Conservation (phyloP, 2,329 filamentous ascomycete species). For the Monilinia vaccinii-corymbosi region DNA sequence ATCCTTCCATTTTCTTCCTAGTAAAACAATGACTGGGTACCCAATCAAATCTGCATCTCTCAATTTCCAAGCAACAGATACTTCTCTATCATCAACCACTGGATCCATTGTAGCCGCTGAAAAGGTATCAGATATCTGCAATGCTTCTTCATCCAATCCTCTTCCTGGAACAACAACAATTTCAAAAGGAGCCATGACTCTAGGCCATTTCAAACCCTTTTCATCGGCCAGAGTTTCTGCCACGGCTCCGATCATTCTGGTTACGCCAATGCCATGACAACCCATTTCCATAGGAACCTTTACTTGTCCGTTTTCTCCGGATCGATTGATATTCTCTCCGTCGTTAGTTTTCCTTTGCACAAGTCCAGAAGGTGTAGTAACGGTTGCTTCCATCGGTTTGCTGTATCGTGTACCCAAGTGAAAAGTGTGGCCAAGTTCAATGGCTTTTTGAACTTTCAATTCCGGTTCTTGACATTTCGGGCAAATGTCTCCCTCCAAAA, state of each 20-base stretch:
- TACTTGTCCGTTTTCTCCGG: background rate
- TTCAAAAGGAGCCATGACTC: conserved; percentile 77
- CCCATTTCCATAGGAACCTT: conserved; percentile 74
- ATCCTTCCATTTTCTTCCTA: conserved; percentile 60
- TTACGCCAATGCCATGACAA: conserved; percentile 91
- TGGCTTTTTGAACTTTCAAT: conserved; percentile 59
- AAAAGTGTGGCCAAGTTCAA: conserved; percentile 94
- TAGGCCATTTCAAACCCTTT: conserved; percentile 79
- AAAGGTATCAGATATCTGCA: conserved; percentile 56
- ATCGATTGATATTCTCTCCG: background rate
- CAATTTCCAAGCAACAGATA: conserved; percentile 73
- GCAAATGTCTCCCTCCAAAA: conserved; percentile 61
- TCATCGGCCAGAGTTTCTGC: conserved; percentile 66
- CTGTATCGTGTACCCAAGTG: conserved; percentile 87
- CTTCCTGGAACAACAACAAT: conserved; percentile 53
- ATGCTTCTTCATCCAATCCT: conserved; percentile 39
- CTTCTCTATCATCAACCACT: conserved; percentile 64
- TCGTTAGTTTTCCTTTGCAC: conserved; percentile 13
- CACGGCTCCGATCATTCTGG: conserved; percentile 78
- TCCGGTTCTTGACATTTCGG: conserved; percentile 56
- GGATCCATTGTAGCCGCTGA: conserved; percentile 42
- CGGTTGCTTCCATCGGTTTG: conserved; percentile 56
- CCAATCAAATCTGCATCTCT: conserved; percentile 83
- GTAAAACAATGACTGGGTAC: conserved; percentile 72
- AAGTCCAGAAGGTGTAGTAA: conserved; percentile 37